Conservation (phyloP, 2,329 filamentous ascomycete genomes). For the Fonsecaea monophora region DNA sequence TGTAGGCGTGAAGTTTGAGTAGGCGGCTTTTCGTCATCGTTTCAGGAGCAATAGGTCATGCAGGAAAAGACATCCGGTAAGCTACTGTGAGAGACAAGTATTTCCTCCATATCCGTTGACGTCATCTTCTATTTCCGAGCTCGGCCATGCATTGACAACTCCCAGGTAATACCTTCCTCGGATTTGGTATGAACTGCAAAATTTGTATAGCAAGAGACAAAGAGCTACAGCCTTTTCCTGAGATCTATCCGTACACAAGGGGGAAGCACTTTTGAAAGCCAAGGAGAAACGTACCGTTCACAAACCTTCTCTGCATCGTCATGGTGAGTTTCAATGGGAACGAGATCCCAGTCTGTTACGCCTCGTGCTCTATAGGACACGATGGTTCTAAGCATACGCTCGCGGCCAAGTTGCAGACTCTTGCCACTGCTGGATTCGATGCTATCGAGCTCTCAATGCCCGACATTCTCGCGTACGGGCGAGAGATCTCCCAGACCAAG, state of each 20-base stretch:
- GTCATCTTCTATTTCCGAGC: neutral
- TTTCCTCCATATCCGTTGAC: neutral
- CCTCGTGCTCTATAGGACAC: slow-evolving; percentile 53
- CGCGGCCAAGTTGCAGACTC: slow-evolving; percentile 49
- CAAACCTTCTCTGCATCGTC: neutral
- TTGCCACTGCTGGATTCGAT: slow-evolving; percentile 56
- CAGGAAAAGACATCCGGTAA: neutral
- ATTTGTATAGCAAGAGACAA: neutral
- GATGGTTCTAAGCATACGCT: slow-evolving; percentile 45
- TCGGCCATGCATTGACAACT: neutral
- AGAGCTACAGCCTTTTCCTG: neutral
- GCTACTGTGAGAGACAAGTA: neutral
- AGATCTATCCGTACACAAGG: neutral
- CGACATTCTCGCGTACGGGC: slow-evolving; percentile 70
- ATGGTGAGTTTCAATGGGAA: slow-evolving; percentile 34
- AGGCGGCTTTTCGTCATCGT: neutral
- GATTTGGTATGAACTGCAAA: neutral
- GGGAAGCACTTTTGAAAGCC: neutral
- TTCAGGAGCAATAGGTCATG: neutral
- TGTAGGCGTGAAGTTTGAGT: neutral
- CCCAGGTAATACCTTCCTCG: neutral
- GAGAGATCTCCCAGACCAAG: slow-evolving; percentile 52
- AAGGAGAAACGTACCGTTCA: neutral
- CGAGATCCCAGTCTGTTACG: slow-evolving; percentile 49
- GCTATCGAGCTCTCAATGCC: slow-evolving; percentile 78